Percentiles rank a stretch among this genome's conserved stretches.
Conservation (phyloP, 805 yeast genomes). For the Candida saitoana region DNA sequence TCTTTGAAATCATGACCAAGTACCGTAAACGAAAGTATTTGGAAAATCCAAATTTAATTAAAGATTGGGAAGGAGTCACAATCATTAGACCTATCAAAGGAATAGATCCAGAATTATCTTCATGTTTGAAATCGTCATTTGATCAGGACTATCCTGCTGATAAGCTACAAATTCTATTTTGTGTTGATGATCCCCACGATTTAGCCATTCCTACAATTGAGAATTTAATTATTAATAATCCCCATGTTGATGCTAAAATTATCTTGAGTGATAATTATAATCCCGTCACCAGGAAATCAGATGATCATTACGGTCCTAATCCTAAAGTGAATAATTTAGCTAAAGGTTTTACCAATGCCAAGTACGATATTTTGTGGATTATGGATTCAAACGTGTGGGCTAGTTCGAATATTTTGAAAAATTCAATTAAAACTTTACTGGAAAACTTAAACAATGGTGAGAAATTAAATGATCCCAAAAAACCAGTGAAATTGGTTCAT, state of each 20-base stretch:
- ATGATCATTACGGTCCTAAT: conserved; percentile 69
- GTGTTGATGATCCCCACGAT: conserved; percentile 63
- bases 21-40: conserved; percentile 16
- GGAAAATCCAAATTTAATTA: conserved; percentile 4
- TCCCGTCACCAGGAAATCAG: conserved; percentile 20
- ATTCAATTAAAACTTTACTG: conserved; percentile 55
- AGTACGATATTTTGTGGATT: conserved; percentile 75
- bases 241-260: conserved; percentile 54
- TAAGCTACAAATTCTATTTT: conserved; percentile 66
- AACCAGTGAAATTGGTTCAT: conserved; percentile 63
- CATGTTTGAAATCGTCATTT: conserved; percentile 66
- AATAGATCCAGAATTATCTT: conserved; percentile 66
- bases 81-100: conserved; percentile 83
- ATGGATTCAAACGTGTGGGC: conserved; percentile 86
- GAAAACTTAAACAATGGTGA: conserved; percentile 52
- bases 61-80: conserved; percentile 48
- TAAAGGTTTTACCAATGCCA: conserved; percentile 70
- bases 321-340: conserved; percentile 85
- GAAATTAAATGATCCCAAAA: conserved; percentile 24
- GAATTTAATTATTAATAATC: conserved; percentile 47
- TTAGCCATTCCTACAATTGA: conserved; percentile 59
- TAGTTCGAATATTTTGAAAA: conserved; percentile 54
- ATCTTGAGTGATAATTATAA: conserved; percentile 33
- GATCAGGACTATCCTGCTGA: conserved; percentile 60
- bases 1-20: conserved; percentile 31